Conservation (phyloP, 2,329 filamentous ascomycete species). For the Lasiodiplodia hormozganensis region DNA sequence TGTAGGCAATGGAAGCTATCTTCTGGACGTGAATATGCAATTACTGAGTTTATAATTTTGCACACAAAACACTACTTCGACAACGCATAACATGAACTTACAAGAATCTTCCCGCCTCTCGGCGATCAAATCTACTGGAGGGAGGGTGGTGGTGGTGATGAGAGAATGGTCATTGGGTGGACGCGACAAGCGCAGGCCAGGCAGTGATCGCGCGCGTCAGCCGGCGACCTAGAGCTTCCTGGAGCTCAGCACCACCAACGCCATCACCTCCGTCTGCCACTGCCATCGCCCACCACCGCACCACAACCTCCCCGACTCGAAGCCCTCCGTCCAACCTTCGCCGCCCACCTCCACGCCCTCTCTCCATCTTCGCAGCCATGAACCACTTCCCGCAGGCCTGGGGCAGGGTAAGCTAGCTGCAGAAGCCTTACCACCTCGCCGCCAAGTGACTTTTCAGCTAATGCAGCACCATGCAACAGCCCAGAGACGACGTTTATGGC, state of each 20-base stretch:
- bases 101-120: too few species aligned
- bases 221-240: conserved; percentile 24
- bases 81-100: too few species aligned
- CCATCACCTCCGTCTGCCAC: conserved; percentile 26
- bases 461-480: conserved; percentile 61
- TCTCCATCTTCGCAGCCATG: conserved; percentile 52
- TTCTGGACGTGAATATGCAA: too few species aligned
- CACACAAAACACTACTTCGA: too few species aligned
- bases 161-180: conserved; percentile 14
- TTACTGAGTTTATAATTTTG: too few species aligned
- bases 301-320: conserved; percentile 32
- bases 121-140: too few species aligned
- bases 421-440: conserved; percentile 25
- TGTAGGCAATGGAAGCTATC: too few species aligned
- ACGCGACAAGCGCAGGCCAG: conserved; percentile 21
- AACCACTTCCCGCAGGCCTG: conserved; percentile 71
- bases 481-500: conserved; percentile 96
- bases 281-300: conserved; percentile 27
- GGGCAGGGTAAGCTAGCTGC: conserved; percentile 63
- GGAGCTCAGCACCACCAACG: conserved; percentile 25
- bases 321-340: conserved; percentile 30
- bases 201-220: conserved; percentile 25
- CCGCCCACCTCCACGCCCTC: conserved; percentile 4
- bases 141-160: background rate
- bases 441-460: conserved; percentile 21